Evolutionary conservation across 805 yeast genomes (phyloP), one percentile per base, ranked within the genome.

Genomic region (Metschnikowia borealis): DNA sequence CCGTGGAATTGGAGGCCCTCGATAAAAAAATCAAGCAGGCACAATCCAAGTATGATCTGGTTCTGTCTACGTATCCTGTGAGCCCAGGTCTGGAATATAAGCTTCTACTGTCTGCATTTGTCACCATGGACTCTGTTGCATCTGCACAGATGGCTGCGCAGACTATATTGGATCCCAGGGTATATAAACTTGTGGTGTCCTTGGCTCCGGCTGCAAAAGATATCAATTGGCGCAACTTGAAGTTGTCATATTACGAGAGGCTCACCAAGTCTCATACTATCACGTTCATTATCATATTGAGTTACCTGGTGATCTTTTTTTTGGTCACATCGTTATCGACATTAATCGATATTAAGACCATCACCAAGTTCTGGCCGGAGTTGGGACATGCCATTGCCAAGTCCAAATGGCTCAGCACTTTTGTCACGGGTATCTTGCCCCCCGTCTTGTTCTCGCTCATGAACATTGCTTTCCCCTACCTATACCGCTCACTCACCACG

Each of bases 351-450:
- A 70, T 81, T 45, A 79, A 75, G 58, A 74, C 84, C 1, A 79
- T 82, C 47, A 72, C 74, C 45, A 80, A 78, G 56, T 64, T 80
- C 50, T 81, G 84, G 83, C 85, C 85, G 3, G 78, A 74, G 7
- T 69, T 81, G 37, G 86, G 85, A 0, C 71, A 76, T n/a, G 65
- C 75, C 44, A 73, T 82, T 44, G 59, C 78, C 37, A 68, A 74
- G 44, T 80, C 82, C 31, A 75, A 78, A 43, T 73, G 78, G 74
- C 60, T 77, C 26, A 73, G 82, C 23, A 77, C 83, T 0, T 66
- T 80, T 45, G 83, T 82, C 20, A 80, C 85, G 4, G 85, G 85
- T 68, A 72, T 82, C 49, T 67, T 82, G 59, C 86, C 86, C 13
- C 83, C 86, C 11, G 73, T 80, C 50, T 74, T 82, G 49, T 82